These are phyloP conservation scores for Fusarium napiforme DNA, from an alignment of 2,329 filamentous ascomycete genomes.

Conservation along the genomic window DNA sequence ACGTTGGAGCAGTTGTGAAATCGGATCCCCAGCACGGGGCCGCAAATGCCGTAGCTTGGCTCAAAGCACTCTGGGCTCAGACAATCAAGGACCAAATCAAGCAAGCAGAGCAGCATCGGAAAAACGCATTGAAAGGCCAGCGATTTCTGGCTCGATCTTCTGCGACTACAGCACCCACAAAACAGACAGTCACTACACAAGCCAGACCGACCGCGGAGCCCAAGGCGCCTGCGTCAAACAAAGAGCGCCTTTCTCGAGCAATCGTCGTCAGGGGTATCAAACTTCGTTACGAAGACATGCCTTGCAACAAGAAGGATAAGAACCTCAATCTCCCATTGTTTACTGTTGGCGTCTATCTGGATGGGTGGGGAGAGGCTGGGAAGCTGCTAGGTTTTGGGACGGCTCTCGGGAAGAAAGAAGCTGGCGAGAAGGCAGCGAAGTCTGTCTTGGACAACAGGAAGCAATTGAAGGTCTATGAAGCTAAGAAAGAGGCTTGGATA, in stretches of 20 bases:
- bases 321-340: conserved; percentile 66
- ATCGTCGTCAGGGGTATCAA: conserved; percentile 68
- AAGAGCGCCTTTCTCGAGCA: conserved; percentile 45
- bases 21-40: conserved; percentile 74
- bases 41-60: conserved; percentile 71
- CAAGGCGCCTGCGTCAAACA: conserved; percentile 26
- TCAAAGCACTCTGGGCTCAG: conserved; percentile 78
- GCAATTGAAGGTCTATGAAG: conserved; percentile 62
- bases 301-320: conserved; percentile 63
- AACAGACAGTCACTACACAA: background rate
- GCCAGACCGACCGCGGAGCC: background rate
- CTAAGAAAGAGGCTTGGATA: conserved; percentile 59
- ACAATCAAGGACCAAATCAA: conserved; percentile 67
- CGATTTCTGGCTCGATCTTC: background rate
- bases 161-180: background rate
- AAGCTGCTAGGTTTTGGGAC: conserved; percentile 71
- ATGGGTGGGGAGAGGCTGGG: conserved; percentile 74
- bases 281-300: conserved; percentile 70
- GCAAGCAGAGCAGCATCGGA: conserved; percentile 50
- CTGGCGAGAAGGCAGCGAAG: conserved; percentile 73
- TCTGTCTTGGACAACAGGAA: conserved; percentile 74
- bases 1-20: conserved; percentile 81
- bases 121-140: background rate
- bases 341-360: conserved; percentile 71
- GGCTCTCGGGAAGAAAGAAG: conserved; percentile 75